phyloP scores from a whole-genome alignment of 1,284 basidiomycete species.

The Leccinum cinnamomeum region DNA sequence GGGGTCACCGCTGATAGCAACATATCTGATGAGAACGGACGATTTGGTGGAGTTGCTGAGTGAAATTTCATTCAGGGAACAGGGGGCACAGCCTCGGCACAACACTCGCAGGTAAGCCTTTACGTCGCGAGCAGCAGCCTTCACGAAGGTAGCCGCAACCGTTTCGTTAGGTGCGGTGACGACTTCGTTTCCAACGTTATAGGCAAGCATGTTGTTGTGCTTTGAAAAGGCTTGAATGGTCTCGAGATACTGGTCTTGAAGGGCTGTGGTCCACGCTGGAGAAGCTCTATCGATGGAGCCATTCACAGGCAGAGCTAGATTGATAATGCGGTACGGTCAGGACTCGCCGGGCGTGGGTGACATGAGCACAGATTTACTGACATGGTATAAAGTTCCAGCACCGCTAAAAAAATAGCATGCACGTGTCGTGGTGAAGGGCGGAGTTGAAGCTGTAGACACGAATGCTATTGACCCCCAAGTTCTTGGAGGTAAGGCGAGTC shows the following conservation, averaged over 20 bases:
- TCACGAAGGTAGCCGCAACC: conserved; percentile 76
- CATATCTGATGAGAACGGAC: conserved; percentile 77
- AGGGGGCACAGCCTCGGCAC: neutral
- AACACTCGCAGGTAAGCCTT: conserved; percentile 76
- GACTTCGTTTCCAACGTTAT: conserved; percentile 91
- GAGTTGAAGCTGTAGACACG: conserved; percentile 87
- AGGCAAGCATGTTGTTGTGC: conserved; percentile 78
- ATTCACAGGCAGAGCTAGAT: conserved; percentile 81
- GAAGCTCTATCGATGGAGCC: conserved; percentile 79
- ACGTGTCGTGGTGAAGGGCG: conserved; percentile 78
- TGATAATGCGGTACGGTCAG: conserved; percentile 54
- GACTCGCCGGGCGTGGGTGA: neutral
- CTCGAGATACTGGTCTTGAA: conserved; percentile 76
- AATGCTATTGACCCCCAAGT: conserved; percentile 65
- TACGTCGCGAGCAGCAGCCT: conserved; percentile 87
- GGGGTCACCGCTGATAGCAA: conserved; percentile 76
- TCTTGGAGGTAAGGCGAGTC: conserved; percentile 77
- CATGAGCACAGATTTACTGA: conserved; percentile 38
- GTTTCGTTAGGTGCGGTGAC: conserved; percentile 61
- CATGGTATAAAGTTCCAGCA: conserved; percentile 87
- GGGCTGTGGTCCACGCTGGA: conserved; percentile 82
- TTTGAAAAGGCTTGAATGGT: conserved; percentile 80
- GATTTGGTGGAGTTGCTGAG: conserved; percentile 66
- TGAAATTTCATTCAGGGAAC: neutral
- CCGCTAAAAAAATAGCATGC: conserved; percentile 76